These are phyloP conservation scores for Diospyros kaki DNA, from an alignment of 148 eudicot species.

Conservation along the genomic window DNA sequence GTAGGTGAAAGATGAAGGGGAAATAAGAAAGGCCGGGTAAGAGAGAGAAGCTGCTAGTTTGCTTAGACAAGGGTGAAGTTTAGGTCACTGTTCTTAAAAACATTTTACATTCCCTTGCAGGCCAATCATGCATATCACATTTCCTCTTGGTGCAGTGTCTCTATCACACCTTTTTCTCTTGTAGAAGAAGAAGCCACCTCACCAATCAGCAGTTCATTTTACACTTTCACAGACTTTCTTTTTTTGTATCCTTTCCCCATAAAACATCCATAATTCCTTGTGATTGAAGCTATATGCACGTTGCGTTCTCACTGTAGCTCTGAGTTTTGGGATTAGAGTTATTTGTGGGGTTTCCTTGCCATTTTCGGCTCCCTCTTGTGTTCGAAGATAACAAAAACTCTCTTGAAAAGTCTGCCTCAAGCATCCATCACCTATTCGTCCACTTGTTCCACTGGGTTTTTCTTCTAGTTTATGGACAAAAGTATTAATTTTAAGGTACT, in stretches of 20 bases:
- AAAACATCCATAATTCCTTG: slow-evolving; percentile 2
- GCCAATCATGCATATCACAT: slow-evolving; percentile 42
- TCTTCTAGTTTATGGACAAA: neutral
- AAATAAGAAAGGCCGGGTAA: slow-evolving; percentile 21
- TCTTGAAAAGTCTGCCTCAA: slow-evolving; percentile 27
- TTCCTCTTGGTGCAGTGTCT: slow-evolving; percentile 55
- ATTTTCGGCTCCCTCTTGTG: slow-evolving; percentile 21
- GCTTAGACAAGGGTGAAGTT: slow-evolving; percentile 83
- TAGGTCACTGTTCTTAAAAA: slow-evolving; percentile 18
- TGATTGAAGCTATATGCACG: slow-evolving; percentile 10
- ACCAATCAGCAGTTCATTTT: slow-evolving; percentile 34
- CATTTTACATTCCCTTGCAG: slow-evolving; percentile 37
- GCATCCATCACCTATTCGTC: slow-evolving; percentile 26
- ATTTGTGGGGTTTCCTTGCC: slow-evolving; percentile 17
- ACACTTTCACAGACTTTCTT: slow-evolving; percentile 17
- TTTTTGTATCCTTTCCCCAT: slow-evolving; percentile 8
- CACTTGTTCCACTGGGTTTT: slow-evolving; percentile 16
- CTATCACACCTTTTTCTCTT: slow-evolving; percentile 46
- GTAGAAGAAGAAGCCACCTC: slow-evolving; percentile 42
- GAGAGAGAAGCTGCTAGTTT: slow-evolving; percentile 32
- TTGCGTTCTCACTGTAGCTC: neutral
- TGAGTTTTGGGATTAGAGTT: neutral
- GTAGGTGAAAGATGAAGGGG: slow-evolving; percentile 28
- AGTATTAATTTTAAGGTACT: too few species aligned
- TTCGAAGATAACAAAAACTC: slow-evolving; percentile 27